These are phyloP conservation scores for Staphylotrichum longicolle DNA, from an alignment of 495 filamentous ascomycete genomes.

Conservation along the genomic window DNA sequence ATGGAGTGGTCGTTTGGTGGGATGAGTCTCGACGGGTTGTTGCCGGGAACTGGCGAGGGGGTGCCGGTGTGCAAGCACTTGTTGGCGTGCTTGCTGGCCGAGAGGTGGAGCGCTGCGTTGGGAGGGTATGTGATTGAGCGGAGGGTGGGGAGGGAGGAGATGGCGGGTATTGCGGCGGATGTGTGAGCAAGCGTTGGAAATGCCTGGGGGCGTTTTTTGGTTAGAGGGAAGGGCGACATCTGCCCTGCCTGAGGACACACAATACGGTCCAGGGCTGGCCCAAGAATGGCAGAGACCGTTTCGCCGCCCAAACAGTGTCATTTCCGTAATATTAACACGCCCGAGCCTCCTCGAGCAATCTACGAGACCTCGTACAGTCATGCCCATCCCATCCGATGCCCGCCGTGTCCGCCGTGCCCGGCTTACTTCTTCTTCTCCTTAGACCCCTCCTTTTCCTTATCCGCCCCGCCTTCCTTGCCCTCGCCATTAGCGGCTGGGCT, in stretches of 20 bases:
- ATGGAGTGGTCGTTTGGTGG: slow-evolving; percentile 42
- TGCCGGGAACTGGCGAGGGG: slow-evolving; percentile 32
- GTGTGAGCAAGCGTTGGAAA: slow-evolving; percentile 33
- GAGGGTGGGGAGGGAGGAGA: slow-evolving; percentile 59
- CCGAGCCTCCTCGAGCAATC: slow-evolving; percentile 23
- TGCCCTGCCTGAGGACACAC: too few species aligned
- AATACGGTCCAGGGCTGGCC: too few species aligned
- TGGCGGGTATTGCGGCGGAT: slow-evolving; percentile 75
- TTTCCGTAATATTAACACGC: slow-evolving; percentile 31
- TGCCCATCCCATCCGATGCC: background rate
- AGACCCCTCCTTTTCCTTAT: slow-evolving; percentile 37
- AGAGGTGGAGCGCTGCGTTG: slow-evolving; percentile 59
- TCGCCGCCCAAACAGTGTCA: too few species aligned
- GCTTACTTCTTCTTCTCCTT: slow-evolving; percentile 41
- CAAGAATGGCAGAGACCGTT: too few species aligned
- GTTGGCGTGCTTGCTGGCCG: slow-evolving; percentile 77
- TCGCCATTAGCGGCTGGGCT: slow-evolving; percentile 58
- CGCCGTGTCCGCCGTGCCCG: background rate
- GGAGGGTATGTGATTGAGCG: slow-evolving; percentile 53
- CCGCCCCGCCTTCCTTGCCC: slow-evolving; percentile 41
- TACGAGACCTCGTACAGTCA: slow-evolving; percentile 27
- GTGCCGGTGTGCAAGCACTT: slow-evolving; percentile 82
- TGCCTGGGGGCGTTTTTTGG: too few species aligned
- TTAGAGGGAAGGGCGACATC: too few species aligned
- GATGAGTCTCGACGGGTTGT: slow-evolving; percentile 32